Evolutionary conservation across 2,329 filamentous ascomycete genomes (phyloP).

Genomic region (Colletotrichum liaoningense): DNA sequence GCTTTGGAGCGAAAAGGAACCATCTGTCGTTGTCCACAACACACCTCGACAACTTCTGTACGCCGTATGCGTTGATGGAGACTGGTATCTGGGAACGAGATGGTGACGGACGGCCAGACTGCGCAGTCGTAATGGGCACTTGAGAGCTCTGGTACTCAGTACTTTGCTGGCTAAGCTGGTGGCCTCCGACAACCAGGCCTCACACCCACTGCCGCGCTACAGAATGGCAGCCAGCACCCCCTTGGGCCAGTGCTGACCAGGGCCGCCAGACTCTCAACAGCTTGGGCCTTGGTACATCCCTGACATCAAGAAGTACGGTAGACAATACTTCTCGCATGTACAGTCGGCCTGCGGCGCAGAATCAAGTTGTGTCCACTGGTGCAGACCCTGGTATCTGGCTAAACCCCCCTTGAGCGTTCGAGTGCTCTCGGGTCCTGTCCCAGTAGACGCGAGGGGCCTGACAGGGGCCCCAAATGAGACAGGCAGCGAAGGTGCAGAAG

Average conservation of each 20-base stretch:
- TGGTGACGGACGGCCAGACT: not conserved
- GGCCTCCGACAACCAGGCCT: slow-evolving; percentile 17
- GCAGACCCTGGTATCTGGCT: slow-evolving; percentile 15
- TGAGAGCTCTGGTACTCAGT: not conserved
- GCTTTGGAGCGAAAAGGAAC: not conserved
- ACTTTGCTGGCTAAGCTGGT: slow-evolving; percentile 1
- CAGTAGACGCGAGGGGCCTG: not conserved
- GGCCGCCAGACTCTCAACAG: slow-evolving; percentile 9
- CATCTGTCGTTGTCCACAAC: not conserved
- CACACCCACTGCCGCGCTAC: slow-evolving; percentile 13
- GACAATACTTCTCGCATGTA: slow-evolving; percentile 5
- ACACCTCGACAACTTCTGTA: not conserved
- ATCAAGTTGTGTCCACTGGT: not conserved
- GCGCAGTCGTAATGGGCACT: not conserved
- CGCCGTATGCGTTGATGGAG: not conserved
- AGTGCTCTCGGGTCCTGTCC: not conserved
- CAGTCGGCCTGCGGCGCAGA: not conserved
- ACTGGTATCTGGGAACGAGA: not conserved
- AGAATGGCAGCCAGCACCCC: not conserved
- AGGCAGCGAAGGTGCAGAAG: not conserved
- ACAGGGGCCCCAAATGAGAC: slow-evolving; percentile 4
- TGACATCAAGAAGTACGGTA: slow-evolving; percentile 8
- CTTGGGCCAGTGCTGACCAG: not conserved
- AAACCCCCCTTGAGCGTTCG: not conserved
- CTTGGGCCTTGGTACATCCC: slow-evolving; percentile 6